Evolutionary conservation across 1,139 yeast species (phyloP).

Genomic region (Taphrina flavorubra): DNA sequence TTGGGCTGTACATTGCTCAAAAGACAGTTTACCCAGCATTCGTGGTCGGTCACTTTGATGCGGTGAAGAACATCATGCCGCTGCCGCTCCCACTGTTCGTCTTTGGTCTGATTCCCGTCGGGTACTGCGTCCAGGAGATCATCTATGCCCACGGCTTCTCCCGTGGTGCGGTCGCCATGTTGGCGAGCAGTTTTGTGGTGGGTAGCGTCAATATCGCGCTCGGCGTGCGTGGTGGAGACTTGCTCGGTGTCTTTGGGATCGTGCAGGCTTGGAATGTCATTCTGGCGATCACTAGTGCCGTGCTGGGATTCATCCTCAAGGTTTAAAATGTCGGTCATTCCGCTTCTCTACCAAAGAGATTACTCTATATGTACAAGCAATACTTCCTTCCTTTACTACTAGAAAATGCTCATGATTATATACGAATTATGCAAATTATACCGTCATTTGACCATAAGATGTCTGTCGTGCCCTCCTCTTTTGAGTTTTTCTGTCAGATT

Average conservation of each 20-base stretch:
- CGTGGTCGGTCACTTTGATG: slow-evolving; percentile 28
- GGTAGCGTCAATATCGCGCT: slow-evolving; percentile 22
- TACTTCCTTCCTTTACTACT: not conserved
- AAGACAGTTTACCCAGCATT: slow-evolving; percentile 28
- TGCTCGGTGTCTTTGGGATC: slow-evolving; percentile 30
- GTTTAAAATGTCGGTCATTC: not conserved
- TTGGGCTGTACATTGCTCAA: slow-evolving; percentile 33
- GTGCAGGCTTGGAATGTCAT: slow-evolving; percentile 19
- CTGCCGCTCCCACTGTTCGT: slow-evolving; percentile 36
- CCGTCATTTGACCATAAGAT: not conserved
- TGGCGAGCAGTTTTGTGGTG: slow-evolving; percentile 14
- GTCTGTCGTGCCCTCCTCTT: not conserved
- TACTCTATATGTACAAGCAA: slow-evolving; percentile 10
- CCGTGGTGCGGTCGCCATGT: slow-evolving; percentile 10
- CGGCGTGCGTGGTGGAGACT: slow-evolving; percentile 27
- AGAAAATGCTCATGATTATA: slow-evolving; percentile 12
- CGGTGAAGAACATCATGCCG: slow-evolving; percentile 22
- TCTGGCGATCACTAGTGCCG: slow-evolving; percentile 8
- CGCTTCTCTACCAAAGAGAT: no score
- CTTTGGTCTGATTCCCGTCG: slow-evolving; percentile 29
- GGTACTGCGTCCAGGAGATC: slow-evolving; percentile 33
- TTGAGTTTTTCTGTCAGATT: no score
- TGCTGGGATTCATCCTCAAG: slow-evolving; percentile 25
- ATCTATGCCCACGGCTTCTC: slow-evolving; percentile 30
- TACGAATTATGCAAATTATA: not conserved